These are phyloP conservation scores for Suillus fuscotomentosus DNA, from an alignment of 768 basidiomycete genomes.

Conservation along the genomic window DNA sequence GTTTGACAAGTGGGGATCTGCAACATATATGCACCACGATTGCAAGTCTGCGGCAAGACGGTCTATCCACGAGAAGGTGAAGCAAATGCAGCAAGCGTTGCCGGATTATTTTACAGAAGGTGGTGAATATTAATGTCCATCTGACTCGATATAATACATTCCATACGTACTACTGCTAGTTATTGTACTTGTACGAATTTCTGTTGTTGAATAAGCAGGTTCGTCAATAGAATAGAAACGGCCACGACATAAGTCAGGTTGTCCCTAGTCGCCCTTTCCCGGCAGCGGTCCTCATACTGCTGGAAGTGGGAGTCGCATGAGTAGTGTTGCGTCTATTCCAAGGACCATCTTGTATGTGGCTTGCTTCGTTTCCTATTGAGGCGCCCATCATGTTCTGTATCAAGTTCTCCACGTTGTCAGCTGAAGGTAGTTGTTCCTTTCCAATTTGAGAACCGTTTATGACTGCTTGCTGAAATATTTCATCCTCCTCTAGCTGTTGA, in stretches of 20 bases:
- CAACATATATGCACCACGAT: constrained; percentile 79
- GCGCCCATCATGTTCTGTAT: constrained; percentile 40
- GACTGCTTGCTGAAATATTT: constrained; percentile 39
- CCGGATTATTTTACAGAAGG: constrained; percentile 58
- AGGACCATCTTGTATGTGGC: constrained; percentile 26
- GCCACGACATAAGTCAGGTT: not conserved
- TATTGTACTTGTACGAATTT: not conserved
- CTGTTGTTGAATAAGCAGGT: not conserved
- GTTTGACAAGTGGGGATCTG: constrained; percentile 67
- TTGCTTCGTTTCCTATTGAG: constrained; percentile 15
- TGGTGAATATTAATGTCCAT: constrained; percentile 27
- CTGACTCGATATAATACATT: not conserved
- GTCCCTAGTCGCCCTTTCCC: constrained; percentile 20
- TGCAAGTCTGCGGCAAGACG: constrained; percentile 60
- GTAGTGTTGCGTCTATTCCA: constrained; percentile 23
- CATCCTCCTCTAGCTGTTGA: constrained; percentile 43
- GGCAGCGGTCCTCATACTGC: constrained; percentile 21
- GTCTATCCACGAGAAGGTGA: constrained; percentile 54
- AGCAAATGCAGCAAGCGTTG: constrained; percentile 54
- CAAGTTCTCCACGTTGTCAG: constrained; percentile 37
- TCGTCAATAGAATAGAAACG: not conserved
- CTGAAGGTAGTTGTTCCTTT: constrained; percentile 34
- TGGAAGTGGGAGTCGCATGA: constrained; percentile 22
- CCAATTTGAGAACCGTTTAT: constrained; percentile 35
- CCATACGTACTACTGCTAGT: not conserved